phyloP scores from a whole-genome alignment of 2,329 filamentous ascomycete species.

The Aurifilum marmelostoma region DNA sequence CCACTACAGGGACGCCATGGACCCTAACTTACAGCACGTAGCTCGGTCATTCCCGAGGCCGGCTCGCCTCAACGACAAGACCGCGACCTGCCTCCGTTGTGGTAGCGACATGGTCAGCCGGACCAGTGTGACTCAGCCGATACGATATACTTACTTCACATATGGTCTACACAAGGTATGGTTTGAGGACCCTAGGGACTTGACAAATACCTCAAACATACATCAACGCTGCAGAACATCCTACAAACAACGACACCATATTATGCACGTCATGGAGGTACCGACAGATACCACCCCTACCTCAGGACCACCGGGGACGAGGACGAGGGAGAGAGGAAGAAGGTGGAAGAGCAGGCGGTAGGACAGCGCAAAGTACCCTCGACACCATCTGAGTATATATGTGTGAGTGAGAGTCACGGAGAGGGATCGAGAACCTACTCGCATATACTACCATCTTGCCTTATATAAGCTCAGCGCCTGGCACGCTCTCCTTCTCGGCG shows the following conservation, averaged over 20 bases:
- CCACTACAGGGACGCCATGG: not conserved
- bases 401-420: too few relatives aligned
- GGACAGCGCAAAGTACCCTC: not conserved
- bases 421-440: constrained; percentile 10
- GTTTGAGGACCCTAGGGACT: not conserved
- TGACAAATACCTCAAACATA: not conserved
- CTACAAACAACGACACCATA: not conserved
- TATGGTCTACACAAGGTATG: not conserved
- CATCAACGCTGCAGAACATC: not conserved
- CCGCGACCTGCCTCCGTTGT: not conserved
- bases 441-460: not conserved
- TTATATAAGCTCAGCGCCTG: constrained; percentile 2
- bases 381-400: not conserved
- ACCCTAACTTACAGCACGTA: not conserved
- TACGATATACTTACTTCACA: not conserved
- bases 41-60: not conserved
- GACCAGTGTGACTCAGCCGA: not conserved
- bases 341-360: not conserved
- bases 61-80: not conserved
- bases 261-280: not conserved
- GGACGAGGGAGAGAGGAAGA: not conserved
- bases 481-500: not conserved
- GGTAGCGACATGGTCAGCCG: not conserved
- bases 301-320: not conserved
- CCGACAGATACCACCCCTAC: not conserved